Base-by-base conservation (phyloP, 225 moss, liverwort and hornwort species). In the Straminergon stramineum region DNA sequence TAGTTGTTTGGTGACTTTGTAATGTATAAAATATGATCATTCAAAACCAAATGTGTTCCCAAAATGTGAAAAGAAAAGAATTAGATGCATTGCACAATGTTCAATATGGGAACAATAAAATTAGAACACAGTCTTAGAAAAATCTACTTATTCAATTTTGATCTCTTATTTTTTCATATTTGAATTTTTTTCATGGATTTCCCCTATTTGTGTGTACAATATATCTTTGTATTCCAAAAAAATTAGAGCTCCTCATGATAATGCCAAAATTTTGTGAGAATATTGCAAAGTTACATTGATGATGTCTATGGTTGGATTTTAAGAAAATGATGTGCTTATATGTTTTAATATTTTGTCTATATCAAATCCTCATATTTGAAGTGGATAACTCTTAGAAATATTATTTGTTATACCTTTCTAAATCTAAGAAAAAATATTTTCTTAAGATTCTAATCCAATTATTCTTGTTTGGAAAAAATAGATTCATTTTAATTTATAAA, bases 241-340 rank as follows among this genome's bases (percentile, higher is more conserved):
- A 26, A 26, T 3, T 14, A 41, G 2, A 71, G 6, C 11, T 68
- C 6, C 6, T 6, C 0, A 0, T 0, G 15, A 14, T 8, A 7
- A 24, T 71, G 0, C 14, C 14, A 24, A 71, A 8, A 24, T 8
- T 15, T 71, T 41, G 8, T 24, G 15, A 15, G 13, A 41, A 41
- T 71, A 8, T 26, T 71, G 15, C 71, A 41, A 41, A 8, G 5
- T 24, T 41, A 24, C 5, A 26, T 71, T 26, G 71, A 41, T 71
- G 24, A 3, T 15, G 26, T 41, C 5, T 15, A 26, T 71, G 2
- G 26, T 24, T 26, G 39, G 3, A 24, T 70, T 70, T 39, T 4
- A 26, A 26, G 7, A 41, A 41, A 41, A 41, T 24, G 1, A 41
- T 1, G 6, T 21, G 22, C 7, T 15, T 41, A 15, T 26, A 5